Conservation (phyloP, 805 yeast species). For the Kluyveromyces starmeri region DNA sequence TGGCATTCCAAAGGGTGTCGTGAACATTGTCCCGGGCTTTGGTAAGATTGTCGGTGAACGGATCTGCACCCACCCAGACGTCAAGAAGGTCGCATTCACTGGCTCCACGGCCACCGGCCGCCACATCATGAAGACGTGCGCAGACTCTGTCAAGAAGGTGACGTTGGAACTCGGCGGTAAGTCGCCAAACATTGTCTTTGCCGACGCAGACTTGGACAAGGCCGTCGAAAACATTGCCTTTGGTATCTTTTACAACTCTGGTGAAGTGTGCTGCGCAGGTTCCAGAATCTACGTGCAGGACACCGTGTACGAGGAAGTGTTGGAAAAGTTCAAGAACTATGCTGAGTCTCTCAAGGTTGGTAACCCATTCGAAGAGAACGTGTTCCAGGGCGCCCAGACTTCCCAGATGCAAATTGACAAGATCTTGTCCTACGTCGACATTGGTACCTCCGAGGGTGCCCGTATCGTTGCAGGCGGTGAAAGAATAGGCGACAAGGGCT, state of each 20-base stretch:
- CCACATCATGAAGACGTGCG: slow-evolving; percentile 62
- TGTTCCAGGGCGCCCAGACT: slow-evolving; percentile 71
- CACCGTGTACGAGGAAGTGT: slow-evolving; percentile 57
- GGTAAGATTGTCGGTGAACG: slow-evolving; percentile 71
- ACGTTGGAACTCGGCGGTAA: slow-evolving; percentile 86
- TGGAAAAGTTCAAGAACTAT: slow-evolving; percentile 45
- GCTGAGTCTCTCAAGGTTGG: slow-evolving; percentile 56
- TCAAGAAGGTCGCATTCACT: slow-evolving; percentile 78
- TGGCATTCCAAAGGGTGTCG: slow-evolving; percentile 76
- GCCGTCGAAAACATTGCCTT: slow-evolving; percentile 60
- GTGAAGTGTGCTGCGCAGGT: slow-evolving; percentile 92
- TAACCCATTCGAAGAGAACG: slow-evolving; percentile 63
- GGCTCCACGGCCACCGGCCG: slow-evolving; percentile 83
- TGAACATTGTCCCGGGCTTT: slow-evolving; percentile 71
- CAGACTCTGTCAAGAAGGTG: slow-evolving; percentile 67
- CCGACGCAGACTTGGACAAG: slow-evolving; percentile 59
- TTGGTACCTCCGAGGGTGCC: slow-evolving; percentile 63
- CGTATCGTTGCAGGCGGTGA: slow-evolving; percentile 75
- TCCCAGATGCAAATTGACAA: slow-evolving; percentile 58
- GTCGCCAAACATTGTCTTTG: slow-evolving; percentile 76
- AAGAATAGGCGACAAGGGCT: slow-evolving; percentile 61
- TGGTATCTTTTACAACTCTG: slow-evolving; percentile 82
- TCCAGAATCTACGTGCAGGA: slow-evolving; percentile 79
- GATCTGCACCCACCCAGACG: slow-evolving; percentile 56
- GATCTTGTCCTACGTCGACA: slow-evolving; percentile 52